phyloP scores from a whole-genome alignment of 2,329 filamentous ascomycete species.

The Alternaria consortialis region DNA sequence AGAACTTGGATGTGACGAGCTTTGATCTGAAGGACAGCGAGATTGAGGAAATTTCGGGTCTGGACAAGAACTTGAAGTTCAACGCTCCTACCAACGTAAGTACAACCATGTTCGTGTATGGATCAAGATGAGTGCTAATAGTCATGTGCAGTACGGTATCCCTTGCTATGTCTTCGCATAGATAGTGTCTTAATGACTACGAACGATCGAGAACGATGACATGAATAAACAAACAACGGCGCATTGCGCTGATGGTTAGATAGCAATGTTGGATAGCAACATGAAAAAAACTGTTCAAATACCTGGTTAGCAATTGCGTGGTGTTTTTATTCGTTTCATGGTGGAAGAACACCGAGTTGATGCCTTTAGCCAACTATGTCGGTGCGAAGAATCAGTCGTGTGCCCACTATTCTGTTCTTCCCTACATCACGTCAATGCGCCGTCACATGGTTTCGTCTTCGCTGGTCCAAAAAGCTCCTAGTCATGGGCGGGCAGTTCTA shows the following conservation, averaged over 20 bases:
- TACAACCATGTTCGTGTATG: neutral
- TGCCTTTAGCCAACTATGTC: neutral
- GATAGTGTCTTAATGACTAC: neutral
- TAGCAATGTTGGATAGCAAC: neutral
- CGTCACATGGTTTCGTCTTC: neutral
- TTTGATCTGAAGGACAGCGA: conserved; percentile 44
- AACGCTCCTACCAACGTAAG: conserved; percentile 49
- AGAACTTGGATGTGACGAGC: conserved; percentile 46
- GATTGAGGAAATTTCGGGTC: conserved; percentile 40
- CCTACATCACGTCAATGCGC: neutral
- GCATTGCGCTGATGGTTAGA: neutral
- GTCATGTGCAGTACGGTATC: conserved; percentile 42
- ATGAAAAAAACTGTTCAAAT: neutral
- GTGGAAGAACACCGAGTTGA: neutral
- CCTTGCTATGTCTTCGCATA: conserved; percentile 49
- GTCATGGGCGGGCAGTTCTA: neutral
- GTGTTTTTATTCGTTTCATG: neutral
- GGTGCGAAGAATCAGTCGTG: neutral
- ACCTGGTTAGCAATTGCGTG: neutral
- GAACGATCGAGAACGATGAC: neutral
- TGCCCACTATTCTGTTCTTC: neutral
- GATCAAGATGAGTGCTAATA: neutral
- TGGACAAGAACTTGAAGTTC: conserved; percentile 46
- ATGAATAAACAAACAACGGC: neutral
- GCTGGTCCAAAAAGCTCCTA: neutral